phyloP scores from a whole-genome alignment of 495 filamentous ascomycete genomes.

The Daldinia childiae region DNA sequence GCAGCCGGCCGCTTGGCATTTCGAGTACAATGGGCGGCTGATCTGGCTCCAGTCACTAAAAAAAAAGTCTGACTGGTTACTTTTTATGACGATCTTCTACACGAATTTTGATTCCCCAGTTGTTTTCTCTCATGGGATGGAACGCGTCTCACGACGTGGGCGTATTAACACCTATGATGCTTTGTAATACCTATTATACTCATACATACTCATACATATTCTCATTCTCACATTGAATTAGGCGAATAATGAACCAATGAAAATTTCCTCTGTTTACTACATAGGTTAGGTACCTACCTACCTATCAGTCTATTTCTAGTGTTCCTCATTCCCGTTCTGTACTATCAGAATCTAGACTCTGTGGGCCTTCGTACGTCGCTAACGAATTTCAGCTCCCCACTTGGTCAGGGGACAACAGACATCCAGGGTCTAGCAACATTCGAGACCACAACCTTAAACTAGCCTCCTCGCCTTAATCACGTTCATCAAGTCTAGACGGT shows the following conservation, averaged over 20 bases:
- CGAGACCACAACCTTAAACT: not conserved
- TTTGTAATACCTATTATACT: slow-evolving; percentile 21
- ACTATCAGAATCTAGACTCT: not conserved
- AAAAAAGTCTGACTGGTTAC: slow-evolving; percentile 4
- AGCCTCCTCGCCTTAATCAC: not conserved
- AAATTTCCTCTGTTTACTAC: not conserved
- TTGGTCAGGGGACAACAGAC: not conserved
- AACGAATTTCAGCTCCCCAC: slow-evolving; percentile 1
- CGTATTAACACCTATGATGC: slow-evolving; percentile 18
- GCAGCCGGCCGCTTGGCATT: slow-evolving; percentile 6
- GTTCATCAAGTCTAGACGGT: not conserved
- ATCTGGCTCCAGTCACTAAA: slow-evolving; percentile 10
- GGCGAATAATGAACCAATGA: not conserved
- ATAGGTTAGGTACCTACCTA: not conserved
- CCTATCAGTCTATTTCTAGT: not conserved
- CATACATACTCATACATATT: not conserved
- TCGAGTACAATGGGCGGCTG: not conserved
- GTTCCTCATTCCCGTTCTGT: not conserved
- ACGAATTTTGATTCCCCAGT: slow-evolving; percentile 25
- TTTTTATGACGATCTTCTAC: slow-evolving; percentile 4
- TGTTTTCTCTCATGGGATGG: slow-evolving; percentile 15
- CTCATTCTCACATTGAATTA: not conserved
- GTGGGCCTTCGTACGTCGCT: not conserved
- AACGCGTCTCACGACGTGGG: slow-evolving; percentile 23
- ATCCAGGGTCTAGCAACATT: not conserved